A percentile compares a stretch with the other conserved stretches of the same genome.
Conservation (phyloP, 2,329 filamentous ascomycete genomes). For the Beauveria sp. region DNA sequence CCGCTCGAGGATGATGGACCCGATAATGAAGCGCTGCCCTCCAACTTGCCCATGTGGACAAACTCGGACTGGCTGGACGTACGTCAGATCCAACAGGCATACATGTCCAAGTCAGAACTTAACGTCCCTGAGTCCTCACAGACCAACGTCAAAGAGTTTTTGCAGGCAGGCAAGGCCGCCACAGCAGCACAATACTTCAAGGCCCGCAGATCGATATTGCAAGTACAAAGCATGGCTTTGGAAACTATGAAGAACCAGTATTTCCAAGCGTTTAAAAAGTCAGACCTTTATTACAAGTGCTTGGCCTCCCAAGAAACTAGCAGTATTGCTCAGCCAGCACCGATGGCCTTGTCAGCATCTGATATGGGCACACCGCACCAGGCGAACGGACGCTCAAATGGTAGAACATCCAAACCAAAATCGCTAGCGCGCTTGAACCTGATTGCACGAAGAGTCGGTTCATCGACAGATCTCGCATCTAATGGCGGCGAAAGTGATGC, state of each 20-base stretch:
- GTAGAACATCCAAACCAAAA: conserved; percentile 37
- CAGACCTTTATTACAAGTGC: conserved; percentile 94
- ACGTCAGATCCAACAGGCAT: conserved; percentile 84
- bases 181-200: conserved; percentile 74
- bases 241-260: conserved; percentile 77
- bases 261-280: conserved; percentile 81
- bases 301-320: conserved; percentile 73
- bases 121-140: conserved; percentile 65
- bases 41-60: conserved; percentile 62
- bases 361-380: conserved; percentile 5
- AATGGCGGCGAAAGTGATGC: conserved; percentile 30
- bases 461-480: conserved; percentile 39
- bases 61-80: conserved; percentile 81
- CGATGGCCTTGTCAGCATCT: conserved; percentile 16
- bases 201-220: conserved; percentile 73
- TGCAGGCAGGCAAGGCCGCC: conserved; percentile 69
- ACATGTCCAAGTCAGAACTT: conserved; percentile 74
- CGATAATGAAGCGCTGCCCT: conserved; percentile 57
- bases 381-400: conserved; percentile 19
- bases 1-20: conserved; percentile 73
- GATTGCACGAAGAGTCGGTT: conserved; percentile 38
- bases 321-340: conserved; percentile 27
- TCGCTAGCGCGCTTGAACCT: conserved; percentile 35
- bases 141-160: conserved; percentile 65
- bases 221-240: conserved; percentile 73